These are phyloP conservation scores for Incumbomyces lentus DNA, from an alignment of 2,329 filamentous ascomycete species.

Conservation along the genomic window DNA sequence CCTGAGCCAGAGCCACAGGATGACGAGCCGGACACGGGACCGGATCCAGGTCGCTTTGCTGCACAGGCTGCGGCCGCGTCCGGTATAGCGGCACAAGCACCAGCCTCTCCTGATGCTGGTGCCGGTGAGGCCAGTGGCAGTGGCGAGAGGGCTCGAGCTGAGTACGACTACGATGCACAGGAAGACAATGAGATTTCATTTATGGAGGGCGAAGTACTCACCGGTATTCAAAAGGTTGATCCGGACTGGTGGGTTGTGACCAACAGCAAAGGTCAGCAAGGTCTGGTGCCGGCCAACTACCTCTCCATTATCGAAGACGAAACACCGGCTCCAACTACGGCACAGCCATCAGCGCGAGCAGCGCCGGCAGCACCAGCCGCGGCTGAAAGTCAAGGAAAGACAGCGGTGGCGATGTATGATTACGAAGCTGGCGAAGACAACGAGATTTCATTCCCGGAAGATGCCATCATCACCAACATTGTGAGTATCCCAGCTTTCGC, in stretches of 20 bases:
- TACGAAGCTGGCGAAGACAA: constrained; percentile 98
- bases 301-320: constrained; percentile 67
- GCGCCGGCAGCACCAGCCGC: constrained; percentile 29
- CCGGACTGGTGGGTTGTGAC: constrained; percentile 98
- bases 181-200: constrained; percentile 96
- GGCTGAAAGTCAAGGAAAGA: constrained; percentile 40
- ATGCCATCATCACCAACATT: constrained; percentile 68
- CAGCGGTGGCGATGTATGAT: constrained; percentile 80
- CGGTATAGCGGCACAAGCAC: constrained; percentile 36
- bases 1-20: constrained; percentile 56
- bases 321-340: constrained; percentile 22
- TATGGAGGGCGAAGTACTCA: constrained; percentile 76
- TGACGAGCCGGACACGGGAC: constrained; percentile 53
- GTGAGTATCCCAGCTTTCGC: constrained; percentile 39
- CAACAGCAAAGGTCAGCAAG: constrained; percentile 59
- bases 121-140: constrained; percentile 23
- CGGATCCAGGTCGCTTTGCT: constrained; percentile 51
- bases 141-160: constrained; percentile 64
- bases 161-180: constrained; percentile 95
- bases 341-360: constrained; percentile 23
- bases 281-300: constrained; percentile 95
- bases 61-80: constrained; percentile 46
- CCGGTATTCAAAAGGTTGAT: constrained; percentile 92
- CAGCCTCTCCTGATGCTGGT: constrained; percentile 31
- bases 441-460: constrained; percentile 73